phyloP scores from a whole-genome alignment of 192 early-diverging fungal species.

The Mortierella hygrophila region DNA sequence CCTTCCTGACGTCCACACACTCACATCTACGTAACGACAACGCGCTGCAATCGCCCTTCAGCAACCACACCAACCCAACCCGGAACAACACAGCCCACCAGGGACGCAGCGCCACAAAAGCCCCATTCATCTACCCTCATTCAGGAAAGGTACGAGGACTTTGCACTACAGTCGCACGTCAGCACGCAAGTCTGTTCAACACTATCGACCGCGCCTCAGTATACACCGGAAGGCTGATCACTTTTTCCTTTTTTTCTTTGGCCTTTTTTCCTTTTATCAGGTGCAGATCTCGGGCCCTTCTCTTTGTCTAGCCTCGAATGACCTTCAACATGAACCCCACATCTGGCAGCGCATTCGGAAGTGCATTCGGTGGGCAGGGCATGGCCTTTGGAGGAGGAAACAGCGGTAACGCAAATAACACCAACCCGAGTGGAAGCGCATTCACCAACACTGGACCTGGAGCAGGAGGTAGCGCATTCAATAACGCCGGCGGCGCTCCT shows the following conservation, averaged over 20 bases:
- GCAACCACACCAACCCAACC: no score
- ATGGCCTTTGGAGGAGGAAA: conserved; percentile 9
- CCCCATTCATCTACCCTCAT: no score
- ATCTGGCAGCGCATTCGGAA: neutral
- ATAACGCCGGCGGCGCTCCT: neutral
- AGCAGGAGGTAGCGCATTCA: neutral
- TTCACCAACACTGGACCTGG: neutral
- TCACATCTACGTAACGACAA: no score
- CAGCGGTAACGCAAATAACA: neutral
- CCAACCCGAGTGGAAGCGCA: neutral
- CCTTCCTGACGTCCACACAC: no score
- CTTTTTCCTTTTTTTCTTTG: neutral
- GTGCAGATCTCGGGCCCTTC: neutral
- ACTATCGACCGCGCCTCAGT: no score
- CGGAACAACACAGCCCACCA: no score
- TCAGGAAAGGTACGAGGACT: no score
- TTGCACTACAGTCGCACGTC: no score
- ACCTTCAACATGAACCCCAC: conserved; percentile 7
- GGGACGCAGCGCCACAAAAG: no score
- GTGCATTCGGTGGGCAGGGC: conserved; percentile 8
- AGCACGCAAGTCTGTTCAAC: no score
- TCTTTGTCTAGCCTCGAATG: neutral
- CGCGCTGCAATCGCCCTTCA: no score
- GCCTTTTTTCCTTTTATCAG: neutral
- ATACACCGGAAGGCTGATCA: neutral